Evolutionary conservation across 2,329 filamentous ascomycete species (phyloP).

Genomic region (Ophiostoma himal-ulmi): DNA sequence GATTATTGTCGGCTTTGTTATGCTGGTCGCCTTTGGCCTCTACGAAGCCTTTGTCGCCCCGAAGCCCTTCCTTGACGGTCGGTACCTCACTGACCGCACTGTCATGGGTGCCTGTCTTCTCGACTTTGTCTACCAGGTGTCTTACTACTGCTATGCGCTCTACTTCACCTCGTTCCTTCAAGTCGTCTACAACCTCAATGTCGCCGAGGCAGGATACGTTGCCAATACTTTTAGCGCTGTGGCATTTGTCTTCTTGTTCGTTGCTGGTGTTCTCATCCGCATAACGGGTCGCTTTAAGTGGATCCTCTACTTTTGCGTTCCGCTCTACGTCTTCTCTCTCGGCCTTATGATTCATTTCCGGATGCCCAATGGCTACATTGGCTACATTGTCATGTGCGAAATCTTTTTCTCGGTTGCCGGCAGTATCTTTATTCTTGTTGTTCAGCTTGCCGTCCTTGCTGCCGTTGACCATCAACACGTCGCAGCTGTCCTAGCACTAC

Average conservation of each 20-base stretch:
- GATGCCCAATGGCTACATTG: conserved; percentile 41
- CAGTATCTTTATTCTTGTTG: conserved; percentile 5
- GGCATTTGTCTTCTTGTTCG: conserved; percentile 39
- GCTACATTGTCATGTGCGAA: conserved; percentile 52
- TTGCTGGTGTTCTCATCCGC: conserved; percentile 37
- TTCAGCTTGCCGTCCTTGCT: conserved; percentile 17
- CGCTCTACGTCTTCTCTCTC: conserved; percentile 49
- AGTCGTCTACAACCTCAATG: conserved; percentile 39
- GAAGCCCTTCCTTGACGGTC: conserved; percentile 40
- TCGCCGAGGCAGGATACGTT: conserved; percentile 48
- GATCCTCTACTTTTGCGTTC: conserved; percentile 42
- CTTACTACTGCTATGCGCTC: neutral
- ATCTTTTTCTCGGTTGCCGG: conserved; percentile 36
- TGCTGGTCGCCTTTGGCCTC: conserved; percentile 44
- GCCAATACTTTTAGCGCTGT: conserved; percentile 24
- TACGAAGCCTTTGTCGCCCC: conserved; percentile 54
- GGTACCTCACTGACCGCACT: conserved; percentile 46
- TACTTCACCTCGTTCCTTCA: conserved; percentile 42
- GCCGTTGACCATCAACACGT: conserved; percentile 20
- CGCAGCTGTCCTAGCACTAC: conserved; percentile 24
- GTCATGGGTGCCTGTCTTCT: conserved; percentile 45
- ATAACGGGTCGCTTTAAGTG: conserved; percentile 46
- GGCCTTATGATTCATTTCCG: conserved; percentile 54
- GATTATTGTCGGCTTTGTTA: conserved; percentile 54
- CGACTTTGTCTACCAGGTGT: neutral